Conservation (phyloP, 2,329 filamentous ascomycete genomes). For the Thielaviopsis musarum region DNA sequence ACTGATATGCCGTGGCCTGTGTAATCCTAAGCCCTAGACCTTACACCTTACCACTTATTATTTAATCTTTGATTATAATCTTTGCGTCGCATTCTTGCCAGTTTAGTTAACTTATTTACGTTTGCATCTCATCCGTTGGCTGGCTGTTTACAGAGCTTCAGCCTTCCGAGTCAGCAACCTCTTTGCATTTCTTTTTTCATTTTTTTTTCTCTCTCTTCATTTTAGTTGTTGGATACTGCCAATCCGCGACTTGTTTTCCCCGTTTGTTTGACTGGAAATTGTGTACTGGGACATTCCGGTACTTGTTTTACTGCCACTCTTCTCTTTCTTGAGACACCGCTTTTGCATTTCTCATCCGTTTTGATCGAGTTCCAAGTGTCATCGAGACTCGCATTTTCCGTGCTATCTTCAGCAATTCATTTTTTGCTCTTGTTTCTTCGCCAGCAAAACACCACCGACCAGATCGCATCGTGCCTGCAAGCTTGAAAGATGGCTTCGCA, state of each 20-base stretch:
- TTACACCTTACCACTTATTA: slow-evolving; percentile 9
- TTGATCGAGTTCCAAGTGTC: no score
- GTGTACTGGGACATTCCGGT: background rate
- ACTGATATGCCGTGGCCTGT: slow-evolving; percentile 1
- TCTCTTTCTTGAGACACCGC: background rate
- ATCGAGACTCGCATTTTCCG: no score
- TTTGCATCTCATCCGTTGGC: background rate
- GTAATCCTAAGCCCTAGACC: slow-evolving; percentile 8
- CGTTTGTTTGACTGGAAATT: background rate
- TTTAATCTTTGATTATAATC: slow-evolving; percentile 7
- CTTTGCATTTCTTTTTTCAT: background rate
- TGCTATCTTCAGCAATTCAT: background rate
- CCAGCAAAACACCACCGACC: background rate
- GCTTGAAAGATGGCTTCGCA: slow-evolving; percentile 6
- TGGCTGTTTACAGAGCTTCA: background rate
- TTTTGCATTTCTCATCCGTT: slow-evolving; percentile 2
- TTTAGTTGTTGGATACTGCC: background rate
- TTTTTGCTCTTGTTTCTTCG: background rate
- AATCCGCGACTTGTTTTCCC: background rate
- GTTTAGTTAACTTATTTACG: background rate
- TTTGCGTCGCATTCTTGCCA: background rate
- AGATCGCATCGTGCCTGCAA: background rate
- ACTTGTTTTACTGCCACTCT: background rate
- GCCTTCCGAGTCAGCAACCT: background rate
- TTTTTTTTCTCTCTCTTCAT: background rate